phyloP scores from a whole-genome alignment of 176 grass and related monocot species.

The Musa beccarii region DNA sequence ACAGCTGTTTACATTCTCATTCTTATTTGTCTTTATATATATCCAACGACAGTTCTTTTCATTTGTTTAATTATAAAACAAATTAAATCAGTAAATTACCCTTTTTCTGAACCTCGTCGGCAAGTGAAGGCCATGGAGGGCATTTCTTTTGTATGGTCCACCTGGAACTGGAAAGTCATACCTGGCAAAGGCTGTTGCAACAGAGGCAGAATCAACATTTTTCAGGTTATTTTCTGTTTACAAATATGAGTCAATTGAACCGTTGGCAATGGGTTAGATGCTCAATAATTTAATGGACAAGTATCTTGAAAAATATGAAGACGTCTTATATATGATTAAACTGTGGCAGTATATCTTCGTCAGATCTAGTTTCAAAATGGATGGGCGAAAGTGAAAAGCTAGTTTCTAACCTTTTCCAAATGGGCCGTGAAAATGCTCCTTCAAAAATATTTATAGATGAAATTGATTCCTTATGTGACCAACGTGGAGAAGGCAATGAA shows the following conservation, averaged over 20 bases:
- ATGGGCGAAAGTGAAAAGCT: constrained; percentile 97
- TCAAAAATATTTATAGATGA: constrained; percentile 98
- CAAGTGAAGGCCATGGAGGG: constrained; percentile 92
- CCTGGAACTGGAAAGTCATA: constrained; percentile 99
- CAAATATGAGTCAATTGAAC: too few relatives aligned
- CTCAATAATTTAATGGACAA: neutral
- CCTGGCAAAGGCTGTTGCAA: constrained; percentile 94
- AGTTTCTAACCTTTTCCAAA: constrained; percentile 95
- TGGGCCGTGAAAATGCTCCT: constrained; percentile 92
- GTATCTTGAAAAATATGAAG: neutral
- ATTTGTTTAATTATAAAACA: neutral
- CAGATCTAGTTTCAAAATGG: constrained; percentile 98
- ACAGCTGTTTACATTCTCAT: neutral
- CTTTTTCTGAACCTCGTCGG: constrained; percentile 24
- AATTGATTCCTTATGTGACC: constrained; percentile 89
- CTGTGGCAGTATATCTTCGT: constrained; percentile 92
- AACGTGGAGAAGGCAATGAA: constrained; percentile 98
- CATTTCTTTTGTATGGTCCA: constrained; percentile 94
- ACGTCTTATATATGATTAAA: neutral
- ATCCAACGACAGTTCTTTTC: neutral
- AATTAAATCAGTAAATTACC: neutral
- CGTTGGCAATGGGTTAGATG: neutral
- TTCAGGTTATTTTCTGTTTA: constrained; percentile 56
- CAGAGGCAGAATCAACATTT: constrained; percentile 95
- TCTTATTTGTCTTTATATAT: neutral